Percentiles rank a stretch among this genome's conserved stretches.
Conservation (phyloP, 1,284 basidiomycete species). For the Ganoderma resinaceum region DNA sequence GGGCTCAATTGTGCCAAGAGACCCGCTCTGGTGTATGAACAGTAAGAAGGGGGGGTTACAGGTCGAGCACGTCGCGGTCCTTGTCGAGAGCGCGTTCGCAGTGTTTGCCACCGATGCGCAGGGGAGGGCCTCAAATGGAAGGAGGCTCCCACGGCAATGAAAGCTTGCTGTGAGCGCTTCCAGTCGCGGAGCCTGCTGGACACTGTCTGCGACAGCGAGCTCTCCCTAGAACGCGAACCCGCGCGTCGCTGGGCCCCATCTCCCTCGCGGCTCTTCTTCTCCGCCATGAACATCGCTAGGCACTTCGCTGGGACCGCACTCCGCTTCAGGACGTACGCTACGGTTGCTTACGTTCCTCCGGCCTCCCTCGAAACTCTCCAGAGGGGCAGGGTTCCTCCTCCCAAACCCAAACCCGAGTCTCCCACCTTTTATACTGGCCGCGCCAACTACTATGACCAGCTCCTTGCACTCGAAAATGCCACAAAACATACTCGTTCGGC, state of each 20-base stretch:
- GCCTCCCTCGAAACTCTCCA: conserved; percentile 39
- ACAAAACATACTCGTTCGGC: conserved; percentile 63
- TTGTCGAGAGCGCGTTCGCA: conserved; percentile 14
- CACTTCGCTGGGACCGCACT: conserved; percentile 24
- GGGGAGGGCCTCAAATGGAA: conserved; percentile 17
- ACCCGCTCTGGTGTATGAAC: conserved; percentile 22
- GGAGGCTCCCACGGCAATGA: conserved; percentile 27
- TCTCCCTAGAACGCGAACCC: conserved; percentile 18
- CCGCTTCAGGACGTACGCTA: conserved; percentile 31
- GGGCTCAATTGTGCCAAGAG: conserved; percentile 13
- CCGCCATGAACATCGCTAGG: conserved; percentile 32
- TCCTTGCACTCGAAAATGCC: conserved; percentile 73
- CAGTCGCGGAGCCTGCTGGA: conserved; percentile 14
- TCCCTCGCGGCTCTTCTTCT: conserved; percentile 3
- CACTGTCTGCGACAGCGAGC: conserved; percentile 28
- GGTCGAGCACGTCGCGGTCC: conserved; percentile 13
- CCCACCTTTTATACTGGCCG: conserved; percentile 91
- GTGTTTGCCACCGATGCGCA: conserved; percentile 20
- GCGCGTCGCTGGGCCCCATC: conserved; percentile 17
- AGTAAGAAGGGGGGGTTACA: conserved; percentile 14
- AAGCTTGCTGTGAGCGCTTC: conserved; percentile 17
- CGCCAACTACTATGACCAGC: conserved; percentile 77
- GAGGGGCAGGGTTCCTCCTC: conserved; percentile 31
- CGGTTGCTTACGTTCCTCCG: conserved; percentile 44
- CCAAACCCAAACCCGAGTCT: conserved; percentile 54